phyloP scores from a whole-genome alignment of 148 eudicot species.

The Oxyria digyna region DNA sequence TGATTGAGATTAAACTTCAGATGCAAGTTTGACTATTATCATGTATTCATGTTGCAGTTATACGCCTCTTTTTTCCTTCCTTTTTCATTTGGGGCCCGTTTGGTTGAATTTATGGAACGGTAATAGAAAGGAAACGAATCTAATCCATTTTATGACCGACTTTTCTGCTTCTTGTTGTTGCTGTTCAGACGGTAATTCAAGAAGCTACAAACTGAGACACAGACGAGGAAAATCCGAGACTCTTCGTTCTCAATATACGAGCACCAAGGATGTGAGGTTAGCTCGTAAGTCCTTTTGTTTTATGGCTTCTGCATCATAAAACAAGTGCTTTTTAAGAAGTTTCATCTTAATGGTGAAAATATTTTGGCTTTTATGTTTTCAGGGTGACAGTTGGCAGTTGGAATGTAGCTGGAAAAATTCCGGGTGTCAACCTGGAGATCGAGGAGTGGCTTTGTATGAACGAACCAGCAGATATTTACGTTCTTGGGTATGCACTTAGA shows the following conservation, averaged over 20 bases:
- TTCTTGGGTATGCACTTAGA: conserved; percentile 58
- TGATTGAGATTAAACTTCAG: too few relatives aligned
- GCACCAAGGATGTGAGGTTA: conserved; percentile 84
- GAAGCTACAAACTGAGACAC: conserved; percentile 29
- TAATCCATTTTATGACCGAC: too few relatives aligned
- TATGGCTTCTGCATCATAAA: not conserved
- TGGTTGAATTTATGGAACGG: too few relatives aligned
- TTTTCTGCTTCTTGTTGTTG: not conserved
- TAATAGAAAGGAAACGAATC: too few relatives aligned
- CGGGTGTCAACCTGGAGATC: conserved; percentile 51
- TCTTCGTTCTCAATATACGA: conserved; percentile 49
- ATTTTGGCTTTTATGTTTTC: not conserved
- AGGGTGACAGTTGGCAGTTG: conserved; percentile 77
- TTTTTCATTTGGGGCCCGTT: too few relatives aligned
- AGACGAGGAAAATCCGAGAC: conserved; percentile 82
- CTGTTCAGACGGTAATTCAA: conserved; percentile 21
- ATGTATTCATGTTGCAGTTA: not conserved
- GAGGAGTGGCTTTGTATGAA: conserved; percentile 81
- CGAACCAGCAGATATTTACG: conserved; percentile 77
- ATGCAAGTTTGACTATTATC: not conserved
- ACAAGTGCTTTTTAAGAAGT: not conserved
- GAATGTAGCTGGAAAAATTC: conserved; percentile 88
- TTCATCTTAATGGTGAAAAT: not conserved
- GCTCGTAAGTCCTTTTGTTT: conserved; percentile 18
- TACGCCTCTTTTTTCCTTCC: not conserved